Evolutionary conservation across 2,329 filamentous ascomycete species (phyloP), one percentile per base, ranked within the genome.

Genomic region (Alternaria gansuensis): DNA sequence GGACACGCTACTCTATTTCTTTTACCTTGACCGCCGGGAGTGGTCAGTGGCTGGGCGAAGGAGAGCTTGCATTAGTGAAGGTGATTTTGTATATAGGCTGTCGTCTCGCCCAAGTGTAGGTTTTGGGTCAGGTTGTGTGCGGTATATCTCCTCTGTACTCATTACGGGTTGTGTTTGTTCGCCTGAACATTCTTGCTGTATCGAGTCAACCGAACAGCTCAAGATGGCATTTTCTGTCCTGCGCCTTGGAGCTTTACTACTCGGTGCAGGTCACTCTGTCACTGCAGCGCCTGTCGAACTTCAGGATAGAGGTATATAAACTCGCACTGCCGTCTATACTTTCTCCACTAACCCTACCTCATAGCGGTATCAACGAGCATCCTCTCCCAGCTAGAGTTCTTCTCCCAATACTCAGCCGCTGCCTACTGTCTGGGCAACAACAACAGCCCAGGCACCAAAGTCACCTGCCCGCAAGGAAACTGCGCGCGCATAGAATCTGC

Each of bases 321-420:
- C 54, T 31, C 17, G 14, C 11, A 40, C 11, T 6, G 21, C 14
- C 33, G 24, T 8, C 9, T 7, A 37, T 13, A 4, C 10, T 5
- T 5, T 17, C 23, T 31, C 4, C 9, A 31, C 52, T 54, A 28
- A 59, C 17, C 2, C 9, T 8, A 23, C 29, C 44, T 5, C 6
- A 46, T 40, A 78, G 75, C 65, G 44, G 76, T 84, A 31, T 79
- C 80, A 0, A 49, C 74, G n/a, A 69, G 69, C 21, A 60, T 81
- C 9, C 70, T 83, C 36, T 66, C 74, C 14, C 71, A 81, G 40
- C 72, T 85, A 7, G 72, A 75, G 2, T 74, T 84, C 62, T 83
- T 81, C 68, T 79, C 81, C 39, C 80, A 85, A 58, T 86, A 83
- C 67, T 78, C 83, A 2, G 83, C 82, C 2, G 83, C 84, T 3